These are phyloP conservation scores for Meripilus lineatus DNA, from an alignment of 1,284 basidiomycete species.

Conservation along the genomic window DNA sequence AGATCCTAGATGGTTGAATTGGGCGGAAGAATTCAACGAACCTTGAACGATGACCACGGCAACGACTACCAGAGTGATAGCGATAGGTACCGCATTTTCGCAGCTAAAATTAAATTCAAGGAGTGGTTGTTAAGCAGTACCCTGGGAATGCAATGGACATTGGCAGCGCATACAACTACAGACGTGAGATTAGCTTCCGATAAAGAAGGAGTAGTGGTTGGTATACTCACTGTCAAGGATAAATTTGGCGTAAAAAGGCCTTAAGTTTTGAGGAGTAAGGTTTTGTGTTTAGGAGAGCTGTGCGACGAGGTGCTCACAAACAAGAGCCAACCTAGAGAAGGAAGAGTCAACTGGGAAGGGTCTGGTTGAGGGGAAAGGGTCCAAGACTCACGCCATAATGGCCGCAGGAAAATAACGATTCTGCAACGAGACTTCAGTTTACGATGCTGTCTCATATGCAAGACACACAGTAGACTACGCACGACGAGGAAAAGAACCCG, in stretches of 20 bases:
- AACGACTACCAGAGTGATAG: too few relatives aligned
- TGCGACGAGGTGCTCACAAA: not conserved
- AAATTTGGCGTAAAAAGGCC: not conserved
- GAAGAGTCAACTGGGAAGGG: not conserved
- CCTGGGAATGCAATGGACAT: not conserved
- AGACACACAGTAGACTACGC: conserved; percentile 1
- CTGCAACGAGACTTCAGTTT: conserved; percentile 9
- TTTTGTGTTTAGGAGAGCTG: not conserved
- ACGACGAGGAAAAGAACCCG: conserved; percentile 23
- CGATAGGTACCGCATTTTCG: conserved; percentile 12
- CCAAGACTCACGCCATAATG: not conserved
- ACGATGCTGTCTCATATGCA: not conserved
- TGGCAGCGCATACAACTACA: not conserved
- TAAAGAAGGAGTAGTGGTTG: too few relatives aligned
- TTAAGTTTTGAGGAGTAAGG: not conserved
- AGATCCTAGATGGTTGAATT: too few relatives aligned
- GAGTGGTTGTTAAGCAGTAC: conserved; percentile 14
- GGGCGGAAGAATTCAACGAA: too few relatives aligned
- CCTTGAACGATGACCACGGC: conserved; percentile 19
- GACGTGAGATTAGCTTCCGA: too few relatives aligned
- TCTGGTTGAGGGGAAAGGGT: not conserved
- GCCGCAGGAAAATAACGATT: conserved; percentile 20
- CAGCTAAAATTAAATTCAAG: conserved; percentile 10
- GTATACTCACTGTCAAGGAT: not conserved
- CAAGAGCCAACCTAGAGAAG: not conserved